These are phyloP conservation scores for Apiospora pterosperma DNA, from an alignment of 2,329 filamentous ascomycete species.

Conservation along the genomic window DNA sequence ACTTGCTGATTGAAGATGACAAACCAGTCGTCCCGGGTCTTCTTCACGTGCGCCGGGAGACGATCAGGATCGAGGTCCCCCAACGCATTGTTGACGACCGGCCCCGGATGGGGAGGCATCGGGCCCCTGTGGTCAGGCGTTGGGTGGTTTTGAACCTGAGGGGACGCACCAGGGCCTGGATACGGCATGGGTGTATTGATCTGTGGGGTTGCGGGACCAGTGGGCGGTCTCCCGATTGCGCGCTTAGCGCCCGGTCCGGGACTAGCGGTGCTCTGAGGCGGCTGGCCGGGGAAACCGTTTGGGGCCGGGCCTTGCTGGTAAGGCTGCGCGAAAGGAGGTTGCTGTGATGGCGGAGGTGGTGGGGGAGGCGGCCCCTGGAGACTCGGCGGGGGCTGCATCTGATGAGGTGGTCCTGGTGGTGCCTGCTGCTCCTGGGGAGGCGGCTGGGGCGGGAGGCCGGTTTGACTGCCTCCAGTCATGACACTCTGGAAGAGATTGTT, in stretches of 20 bases:
- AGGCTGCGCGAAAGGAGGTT: conserved; percentile 69
- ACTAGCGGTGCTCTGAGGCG: conserved; percentile 80
- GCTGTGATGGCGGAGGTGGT: conserved; percentile 58
- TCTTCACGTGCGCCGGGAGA: conserved; percentile 82
- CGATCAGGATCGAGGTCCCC: conserved; percentile 86
- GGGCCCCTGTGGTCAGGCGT: conserved; percentile 63
- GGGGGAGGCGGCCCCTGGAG: conserved; percentile 55
- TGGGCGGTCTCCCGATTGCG: conserved; percentile 62
- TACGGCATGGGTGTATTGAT: conserved; percentile 87
- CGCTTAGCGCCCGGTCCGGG: conserved; percentile 78
- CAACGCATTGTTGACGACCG: conserved; percentile 60
- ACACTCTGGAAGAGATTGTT: conserved; percentile 93
- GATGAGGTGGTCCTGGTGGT: conserved; percentile 37
- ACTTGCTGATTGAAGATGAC: conserved; percentile 94
- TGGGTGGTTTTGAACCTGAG: conserved; percentile 77
- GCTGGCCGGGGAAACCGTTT: conserved; percentile 76
- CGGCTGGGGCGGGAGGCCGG: conserved; percentile 72
- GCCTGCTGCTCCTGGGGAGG: conserved; percentile 61
- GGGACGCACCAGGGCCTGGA: conserved; percentile 76
- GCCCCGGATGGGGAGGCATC: conserved; percentile 45
- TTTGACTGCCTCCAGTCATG: conserved; percentile 85
- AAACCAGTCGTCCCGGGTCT: conserved; percentile 89
- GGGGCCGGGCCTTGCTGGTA: conserved; percentile 57
- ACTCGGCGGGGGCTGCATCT: conserved; percentile 73
- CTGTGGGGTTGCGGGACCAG: conserved; percentile 82